These are phyloP conservation scores for Scedosporium minutisporum DNA, from an alignment of 2,329 filamentous ascomycete species.

Conservation along the genomic window DNA sequence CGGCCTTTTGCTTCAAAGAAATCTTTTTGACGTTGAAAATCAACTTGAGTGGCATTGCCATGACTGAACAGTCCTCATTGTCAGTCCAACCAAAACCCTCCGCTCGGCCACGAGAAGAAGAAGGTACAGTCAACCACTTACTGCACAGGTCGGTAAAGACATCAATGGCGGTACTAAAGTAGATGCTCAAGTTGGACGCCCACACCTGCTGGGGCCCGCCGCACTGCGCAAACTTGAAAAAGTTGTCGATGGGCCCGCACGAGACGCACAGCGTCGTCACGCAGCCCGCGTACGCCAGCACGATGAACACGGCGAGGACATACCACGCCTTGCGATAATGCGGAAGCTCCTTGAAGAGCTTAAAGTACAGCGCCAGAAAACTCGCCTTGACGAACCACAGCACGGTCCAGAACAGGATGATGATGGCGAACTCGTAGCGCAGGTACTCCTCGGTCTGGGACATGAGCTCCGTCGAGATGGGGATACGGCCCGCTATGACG, in stretches of 20 bases:
- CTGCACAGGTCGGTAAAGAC: conserved; percentile 11
- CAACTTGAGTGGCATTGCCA: conserved; percentile 13
- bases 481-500: conserved; percentile 10
- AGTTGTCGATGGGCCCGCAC: conserved; percentile 2
- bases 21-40: conserved; percentile 10
- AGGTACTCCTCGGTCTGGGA: conserved; percentile 4
- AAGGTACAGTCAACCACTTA: background rate
- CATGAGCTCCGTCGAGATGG: background rate
- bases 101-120: no score
- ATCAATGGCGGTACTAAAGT: conserved; percentile 1
- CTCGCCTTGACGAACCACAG: conserved; percentile 17
- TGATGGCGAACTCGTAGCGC: conserved; percentile 15
- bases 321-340: conserved; percentile 12
- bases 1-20: conserved; percentile 10
- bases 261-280: conserved; percentile 10
- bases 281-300: conserved; percentile 13
- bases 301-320: conserved; percentile 10
- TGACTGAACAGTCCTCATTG: conserved; percentile 12
- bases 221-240: conserved; percentile 3
- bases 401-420: conserved; percentile 15
- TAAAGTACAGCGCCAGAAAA: conserved; percentile 14
- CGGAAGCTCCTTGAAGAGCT: conserved; percentile 11
- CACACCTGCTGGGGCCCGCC: conserved; percentile 7
- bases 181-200: background rate
- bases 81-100: conserved; percentile 9